Percentiles rank a stretch among this genome's conserved stretches.
phyloP scores from a whole-genome alignment of 2,329 filamentous ascomycete genomes.

The Calycina marina region DNA sequence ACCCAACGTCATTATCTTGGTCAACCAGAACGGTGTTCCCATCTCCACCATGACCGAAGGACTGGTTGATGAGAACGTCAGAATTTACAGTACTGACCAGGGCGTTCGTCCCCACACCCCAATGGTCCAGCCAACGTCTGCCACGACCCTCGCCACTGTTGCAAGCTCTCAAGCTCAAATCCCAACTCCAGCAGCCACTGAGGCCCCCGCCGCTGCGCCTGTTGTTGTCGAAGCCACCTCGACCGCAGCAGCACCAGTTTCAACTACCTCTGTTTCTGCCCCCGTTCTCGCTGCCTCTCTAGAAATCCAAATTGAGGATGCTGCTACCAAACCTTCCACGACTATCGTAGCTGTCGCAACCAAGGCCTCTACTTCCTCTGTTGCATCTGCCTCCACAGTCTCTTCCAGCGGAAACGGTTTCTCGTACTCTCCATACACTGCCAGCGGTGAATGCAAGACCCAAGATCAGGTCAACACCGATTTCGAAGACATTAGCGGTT shows the following conservation, averaged over 20 bases:
- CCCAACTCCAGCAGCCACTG: background rate
- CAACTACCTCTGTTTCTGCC: conserved; percentile 1
- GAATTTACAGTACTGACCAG: conserved; percentile 1
- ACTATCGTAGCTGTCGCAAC: conserved; percentile 2
- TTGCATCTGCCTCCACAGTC: conserved; percentile 3
- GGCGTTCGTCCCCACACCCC: conserved; percentile 1
- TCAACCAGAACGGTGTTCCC: conserved; percentile 40
- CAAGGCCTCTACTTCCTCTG: conserved; percentile 2
- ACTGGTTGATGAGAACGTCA: conserved; percentile 3
- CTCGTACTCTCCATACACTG: conserved; percentile 42
- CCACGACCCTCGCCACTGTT: background rate
- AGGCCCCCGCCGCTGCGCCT: background rate
- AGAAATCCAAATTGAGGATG: conserved; percentile 5
- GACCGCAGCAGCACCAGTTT: conserved; percentile 1
- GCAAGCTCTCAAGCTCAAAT: conserved; percentile 1
- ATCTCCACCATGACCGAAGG: conserved; percentile 27
- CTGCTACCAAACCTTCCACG: conserved; percentile 6
- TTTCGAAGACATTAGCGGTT: conserved; percentile 39
- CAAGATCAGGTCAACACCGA: conserved; percentile 48
- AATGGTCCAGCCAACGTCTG: background rate
- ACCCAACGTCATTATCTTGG: conserved; percentile 41
- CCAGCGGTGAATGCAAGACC: conserved; percentile 50
- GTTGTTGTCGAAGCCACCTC: background rate
- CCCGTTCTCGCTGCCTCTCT: conserved; percentile 7
- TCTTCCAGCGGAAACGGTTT: conserved; percentile 29